Base-by-base conservation (phyloP, 495 filamentous ascomycete species). In the Penicillium crystallinum region DNA sequence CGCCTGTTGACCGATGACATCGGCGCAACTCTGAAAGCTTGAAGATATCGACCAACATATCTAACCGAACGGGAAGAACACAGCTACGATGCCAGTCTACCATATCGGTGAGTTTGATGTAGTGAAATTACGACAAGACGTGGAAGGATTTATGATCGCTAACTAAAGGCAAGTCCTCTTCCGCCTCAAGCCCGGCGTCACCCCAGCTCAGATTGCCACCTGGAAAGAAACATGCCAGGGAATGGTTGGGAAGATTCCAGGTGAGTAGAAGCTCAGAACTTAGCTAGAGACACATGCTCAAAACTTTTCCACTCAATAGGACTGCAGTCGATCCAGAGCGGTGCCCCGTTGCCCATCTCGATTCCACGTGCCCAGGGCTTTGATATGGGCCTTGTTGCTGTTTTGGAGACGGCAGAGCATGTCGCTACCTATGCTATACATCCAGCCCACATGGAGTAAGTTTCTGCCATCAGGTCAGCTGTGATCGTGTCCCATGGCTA, bases 241-340 rank as follows among this genome's bases (percentile, higher is more conserved):
- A 6, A 72, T 73, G 66, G 66, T 73, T 25, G 72, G 72, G 12
- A 62, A 73, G 47, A 67, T 75, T 53, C 69, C 70, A 23, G 71
- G 65, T 65, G 4, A 31, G 59, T 37, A n/a, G 18, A 4, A 27
- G 4, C 10, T 0, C 3, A 12, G 17, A 36, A 1, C 4, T 4
- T 31, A 7, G 3, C 3, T 14, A 0, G 15, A 18, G 25, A 19
- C n/a, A 18, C 15, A 1, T 4, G 0, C 18, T 38, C 27, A 37
- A 36, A 33, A 3, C 21, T 0, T 27, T 27, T 27, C 4, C 2
- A 22, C 11, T 8, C 7, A 34, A 38, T 23, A 67, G 66, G 72
- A 11, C 59, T 73, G 9, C 9, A 62, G 3, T 71, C 70, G 12
- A 38, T 75, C 5, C 53, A 72, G 51, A 52, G 62, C 22, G 58